Base-by-base conservation (phyloP, 148 eudicot species). In the Cornus suecica region DNA sequence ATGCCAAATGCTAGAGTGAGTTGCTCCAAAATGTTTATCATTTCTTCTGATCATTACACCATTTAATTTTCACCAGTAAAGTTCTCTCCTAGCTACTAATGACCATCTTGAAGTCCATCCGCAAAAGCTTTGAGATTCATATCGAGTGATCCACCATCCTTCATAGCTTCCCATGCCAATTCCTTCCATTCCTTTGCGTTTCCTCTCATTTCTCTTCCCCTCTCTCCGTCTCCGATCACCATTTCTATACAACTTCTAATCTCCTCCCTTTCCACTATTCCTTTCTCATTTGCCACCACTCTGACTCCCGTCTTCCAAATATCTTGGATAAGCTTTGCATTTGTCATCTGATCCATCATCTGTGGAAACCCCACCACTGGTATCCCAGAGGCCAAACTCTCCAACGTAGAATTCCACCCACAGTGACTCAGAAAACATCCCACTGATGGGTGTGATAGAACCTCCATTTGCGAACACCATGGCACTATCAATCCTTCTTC, bases 391-490 rank as follows among this genome's bases (percentile, higher is more conserved):
- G 58, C 70, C 29, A 82, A 14, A 37, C 85, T 70, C 63, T 84
- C 85, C 29, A 82, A 0, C 6, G 70, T 41, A 31, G 85, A 84
- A 72, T 84, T 84, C 87, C 87, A 84, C 18, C 87, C 87, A 52
- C 84, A 81, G 8, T 84, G 87, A 8, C 78, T 76, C 31, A 84
- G 8, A n/a, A 84, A 81, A 32, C 86, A 83, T 8, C 86, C 88
- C 5, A 83, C 16, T 0, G 86, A 66, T 0, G 72, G 71, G 66
- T 85, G 88, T 0, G 65, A 73, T 23, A 85, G 16, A 23, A 85
- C 84, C 68, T 85, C 84, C 73, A 83, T 54, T 76, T 85, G 88
- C 1, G 80, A 76, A 29, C 86, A 83, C 86, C 88, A 85, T 1
- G 82, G 76, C 25, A 85, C 77, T 25, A 90, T 81, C 42, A 82